A percentile compares a stretch with the other conserved stretches of the same genome.
Evolutionary conservation across 176 grass and related monocot species (phyloP).

Genomic region (Phragmites australis): DNA sequence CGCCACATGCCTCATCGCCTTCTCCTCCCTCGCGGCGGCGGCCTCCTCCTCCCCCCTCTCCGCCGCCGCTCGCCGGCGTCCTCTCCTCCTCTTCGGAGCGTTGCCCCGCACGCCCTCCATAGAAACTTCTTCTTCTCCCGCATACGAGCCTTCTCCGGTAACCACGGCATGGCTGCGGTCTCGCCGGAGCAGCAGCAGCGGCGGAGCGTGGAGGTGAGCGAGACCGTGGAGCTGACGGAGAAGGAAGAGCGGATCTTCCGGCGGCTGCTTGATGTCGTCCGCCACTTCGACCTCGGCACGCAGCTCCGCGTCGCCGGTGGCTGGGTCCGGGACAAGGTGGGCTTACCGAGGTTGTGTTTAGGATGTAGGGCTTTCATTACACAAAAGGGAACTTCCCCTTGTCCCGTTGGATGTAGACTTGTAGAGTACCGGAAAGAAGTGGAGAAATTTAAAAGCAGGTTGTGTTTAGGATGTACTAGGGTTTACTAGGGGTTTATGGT

Average conservation of each 20-base stretch:
- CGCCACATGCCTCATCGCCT: slow-evolving; percentile 44
- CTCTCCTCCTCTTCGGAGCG: background rate
- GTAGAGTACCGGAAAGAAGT: background rate
- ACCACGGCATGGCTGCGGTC: slow-evolving; percentile 22
- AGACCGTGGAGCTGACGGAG: slow-evolving; percentile 67
- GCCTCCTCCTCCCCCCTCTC: slow-evolving; percentile 7
- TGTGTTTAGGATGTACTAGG: slow-evolving; percentile 11
- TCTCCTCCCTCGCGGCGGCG: slow-evolving; percentile 26
- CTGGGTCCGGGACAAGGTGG: slow-evolving; percentile 64
- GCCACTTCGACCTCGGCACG: slow-evolving; percentile 63
- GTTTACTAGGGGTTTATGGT: background rate
- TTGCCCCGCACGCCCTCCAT: background rate
- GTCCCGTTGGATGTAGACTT: background rate
- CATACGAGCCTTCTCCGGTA: slow-evolving; percentile 2
- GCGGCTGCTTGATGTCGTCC: slow-evolving; percentile 72
- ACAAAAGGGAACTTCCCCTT: background rate
- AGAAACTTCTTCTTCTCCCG: background rate
- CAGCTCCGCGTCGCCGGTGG: slow-evolving; percentile 65
- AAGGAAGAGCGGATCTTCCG: slow-evolving; percentile 76
- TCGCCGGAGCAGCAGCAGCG: slow-evolving; percentile 12
- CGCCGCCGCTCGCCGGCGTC: background rate
- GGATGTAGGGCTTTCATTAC: no score
- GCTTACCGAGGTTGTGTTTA: no score
- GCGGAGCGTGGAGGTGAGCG: slow-evolving; percentile 43
- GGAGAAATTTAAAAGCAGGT: background rate